Evolutionary conservation across 2,329 filamentous ascomycete species (phyloP), one percentile per base, ranked within the genome.

Genomic region (Aspergillus costaricaensis): DNA sequence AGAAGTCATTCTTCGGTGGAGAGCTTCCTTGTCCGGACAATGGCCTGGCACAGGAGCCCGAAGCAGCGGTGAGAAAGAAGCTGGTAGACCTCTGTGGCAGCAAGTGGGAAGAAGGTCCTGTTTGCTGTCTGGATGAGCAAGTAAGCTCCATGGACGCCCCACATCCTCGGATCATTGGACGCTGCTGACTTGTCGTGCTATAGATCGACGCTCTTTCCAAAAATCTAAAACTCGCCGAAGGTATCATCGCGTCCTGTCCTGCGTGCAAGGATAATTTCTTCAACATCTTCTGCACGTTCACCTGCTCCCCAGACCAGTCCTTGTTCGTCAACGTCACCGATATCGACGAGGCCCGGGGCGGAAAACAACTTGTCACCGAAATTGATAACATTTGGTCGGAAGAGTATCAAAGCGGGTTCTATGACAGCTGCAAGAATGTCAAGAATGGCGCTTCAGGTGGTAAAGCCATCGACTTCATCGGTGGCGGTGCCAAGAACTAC

Each of bases 191-290:
- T 19, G 49, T 15, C 5, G 32, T 27, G 12, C 38, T 25, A 48
- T 70, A 93, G 90, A 83, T 99, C 59, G 86, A 91, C 68, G 83
- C 89, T 1, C 86, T 99, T 63, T 89, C 91, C 69, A 89, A 86
- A 62, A 96, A 96, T 71, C 84, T 99, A 60, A 89, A 91, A 67
- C 91, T 91, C 21, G 94, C 92, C 2, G 92, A 93, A 68, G 88
- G 89, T 61, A 90, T 99, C 72, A 92, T 99, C 74, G 88, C 92
- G 25, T 92, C 92, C 9, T 99, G 95, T 75, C 95, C 95, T 1
- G 95, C 96, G 32, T 99, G 95, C 85, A 96, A 95, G 77, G 90
- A 93, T 70, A 99, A 99, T 81, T 99, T 99, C 82, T 98, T 91
- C 82, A 96, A 99, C 80, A 83, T 96, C 48, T 99, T 99, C 77